Base-by-base conservation (phyloP, 345 rosid genomes). In the Arabidopsis suecica region DNA sequence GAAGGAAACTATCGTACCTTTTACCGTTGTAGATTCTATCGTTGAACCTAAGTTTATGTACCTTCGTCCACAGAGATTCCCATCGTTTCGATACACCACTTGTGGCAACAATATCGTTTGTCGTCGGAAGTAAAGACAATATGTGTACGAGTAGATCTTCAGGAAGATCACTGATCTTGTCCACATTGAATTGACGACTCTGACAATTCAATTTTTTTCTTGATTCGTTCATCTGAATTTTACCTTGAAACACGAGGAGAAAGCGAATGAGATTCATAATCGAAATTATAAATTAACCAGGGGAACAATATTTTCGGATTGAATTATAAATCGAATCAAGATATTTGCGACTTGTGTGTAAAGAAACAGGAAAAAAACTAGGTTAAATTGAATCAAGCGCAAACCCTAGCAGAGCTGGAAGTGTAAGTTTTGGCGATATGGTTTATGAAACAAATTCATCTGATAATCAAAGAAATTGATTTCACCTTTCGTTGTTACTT, bases 41-140 rank as follows among this genome's bases (percentile, higher is more conserved):
- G 9, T 53, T 12, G 36, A 53, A 53, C 34, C 34, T 53, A 16
- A 53, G 58, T 25, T 28, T 53, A 53, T 53, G 58, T 11, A 53
- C 58, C 58, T 28, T 53, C 36, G 11, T 53, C 58, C 58, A 53
- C 1, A 53, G 8, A 25, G 16, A 53, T 11, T 28, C 6, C 58
- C 58, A 53, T 53, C 36, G 58, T 53, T 12, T 53, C 16, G 58
- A 53, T 5, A 53, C 58, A 53, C 58, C 58, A 53, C 58, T 53
- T 25, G 58, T 53, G 58, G 16, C 58, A 25, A 53, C 34, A 25
- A 53, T 12, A 12, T 53, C 16, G 7, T 11, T 53, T 53, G 34
- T 28, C 1, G 34, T 28, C 6, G 34, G 16, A 25, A 53, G 58
- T 53, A 53, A 53, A 53, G 58, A 25, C 16, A 53, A 53, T 25